Conservation (phyloP, 371 early-diverging fungal genomes). For the Capillidium rhysosporum region DNA sequence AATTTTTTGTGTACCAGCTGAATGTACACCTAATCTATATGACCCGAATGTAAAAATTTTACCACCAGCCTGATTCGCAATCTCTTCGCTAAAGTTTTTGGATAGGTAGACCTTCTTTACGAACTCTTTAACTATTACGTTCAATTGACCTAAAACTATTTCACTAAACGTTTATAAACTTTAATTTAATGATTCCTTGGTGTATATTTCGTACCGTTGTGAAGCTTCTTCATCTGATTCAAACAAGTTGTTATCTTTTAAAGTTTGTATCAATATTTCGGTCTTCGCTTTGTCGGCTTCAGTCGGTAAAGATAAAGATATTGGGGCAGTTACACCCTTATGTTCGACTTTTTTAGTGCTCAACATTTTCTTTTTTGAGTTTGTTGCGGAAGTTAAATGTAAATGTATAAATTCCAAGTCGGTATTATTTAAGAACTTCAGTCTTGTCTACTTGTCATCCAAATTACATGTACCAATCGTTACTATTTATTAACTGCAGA, state of each 20-base stretch:
- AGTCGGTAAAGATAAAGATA: slow-evolving; percentile 19
- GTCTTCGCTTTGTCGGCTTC: slow-evolving; percentile 24
- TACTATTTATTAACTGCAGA: too few species aligned
- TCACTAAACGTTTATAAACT: slow-evolving; percentile 25
- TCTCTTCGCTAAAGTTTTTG: slow-evolving; percentile 44
- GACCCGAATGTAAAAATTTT: slow-evolving; percentile 99
- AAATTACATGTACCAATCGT: too few species aligned
- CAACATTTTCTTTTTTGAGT: too few species aligned
- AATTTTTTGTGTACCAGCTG: slow-evolving; percentile 29
- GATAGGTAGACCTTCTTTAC: slow-evolving; percentile 51
- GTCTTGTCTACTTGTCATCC: too few species aligned
- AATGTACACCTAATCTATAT: slow-evolving; percentile 97
- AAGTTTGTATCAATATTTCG: slow-evolving; percentile 21
- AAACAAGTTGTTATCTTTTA: slow-evolving; percentile 30
- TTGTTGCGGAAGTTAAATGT: too few species aligned
- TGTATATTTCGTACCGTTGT: slow-evolving; percentile 7
- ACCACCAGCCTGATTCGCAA: slow-evolving; percentile 81
- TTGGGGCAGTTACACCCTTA: slow-evolving; percentile 19
- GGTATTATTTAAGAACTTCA: too few species aligned
- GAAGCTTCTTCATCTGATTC: slow-evolving; percentile 33
- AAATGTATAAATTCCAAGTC: too few species aligned
- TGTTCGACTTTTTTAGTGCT: too few species aligned
- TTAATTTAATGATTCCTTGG: neutral
- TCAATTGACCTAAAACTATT: slow-evolving; percentile 68
- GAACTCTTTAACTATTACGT: slow-evolving; percentile 75